Conservation (phyloP, 2,329 filamentous ascomycete genomes). For the Emmonsiellopsis sp. region DNA sequence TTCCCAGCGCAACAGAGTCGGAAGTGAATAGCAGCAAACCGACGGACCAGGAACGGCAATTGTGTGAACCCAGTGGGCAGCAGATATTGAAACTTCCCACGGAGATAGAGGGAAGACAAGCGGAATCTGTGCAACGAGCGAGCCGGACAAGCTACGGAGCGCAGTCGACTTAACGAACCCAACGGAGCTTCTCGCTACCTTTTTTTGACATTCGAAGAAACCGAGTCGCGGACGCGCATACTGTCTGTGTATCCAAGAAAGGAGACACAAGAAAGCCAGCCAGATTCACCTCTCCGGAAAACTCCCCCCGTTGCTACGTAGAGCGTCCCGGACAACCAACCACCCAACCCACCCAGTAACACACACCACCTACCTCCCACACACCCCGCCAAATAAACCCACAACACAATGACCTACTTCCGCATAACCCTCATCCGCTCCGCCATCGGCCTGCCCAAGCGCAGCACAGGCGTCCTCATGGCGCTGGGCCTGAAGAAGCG, state of each 20-base stretch:
- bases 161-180: no score
- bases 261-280: not conserved
- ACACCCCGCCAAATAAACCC: not conserved
- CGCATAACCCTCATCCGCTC: slow-evolving; percentile 84
- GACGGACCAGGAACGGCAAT: not conserved
- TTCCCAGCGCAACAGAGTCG: not conserved
- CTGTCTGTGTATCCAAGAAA: not conserved
- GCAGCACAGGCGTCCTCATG: slow-evolving; percentile 69
- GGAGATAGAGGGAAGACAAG: not conserved
- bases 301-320: no score
- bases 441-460: slow-evolving; percentile 75
- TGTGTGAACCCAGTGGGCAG: not conserved
- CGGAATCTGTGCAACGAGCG: not conserved
- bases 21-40: not conserved
- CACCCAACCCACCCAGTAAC: not conserved
- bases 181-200: no score
- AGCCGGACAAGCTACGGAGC: not conserved
- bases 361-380: not conserved
- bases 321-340: not conserved
- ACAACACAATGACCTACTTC: slow-evolving; percentile 62
- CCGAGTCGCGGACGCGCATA: not conserved
- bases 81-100: not conserved
- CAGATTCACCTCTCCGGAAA: no score
- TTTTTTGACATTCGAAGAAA: not conserved
- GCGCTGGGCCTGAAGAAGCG: slow-evolving; percentile 80